A percentile compares a stretch with the other conserved stretches of the same genome.
phyloP scores from a whole-genome alignment of 1,284 basidiomycete species.

The Ceratobasidium sp. region DNA sequence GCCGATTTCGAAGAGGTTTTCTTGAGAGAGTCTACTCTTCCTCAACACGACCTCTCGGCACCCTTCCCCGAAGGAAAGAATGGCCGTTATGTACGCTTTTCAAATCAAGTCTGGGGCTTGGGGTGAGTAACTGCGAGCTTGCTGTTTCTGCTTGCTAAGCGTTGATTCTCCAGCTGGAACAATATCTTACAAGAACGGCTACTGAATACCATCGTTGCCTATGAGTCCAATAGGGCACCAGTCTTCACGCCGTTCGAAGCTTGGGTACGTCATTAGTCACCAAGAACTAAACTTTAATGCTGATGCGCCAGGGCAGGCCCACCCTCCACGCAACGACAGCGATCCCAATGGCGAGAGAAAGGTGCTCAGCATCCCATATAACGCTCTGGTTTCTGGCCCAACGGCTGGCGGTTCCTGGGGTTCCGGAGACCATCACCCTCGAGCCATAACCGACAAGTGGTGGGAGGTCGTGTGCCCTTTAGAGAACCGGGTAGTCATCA shows the following conservation, averaged over 20 bases:
- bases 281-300: not conserved
- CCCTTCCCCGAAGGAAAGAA: slow-evolving; percentile 38
- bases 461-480: slow-evolving; percentile 54
- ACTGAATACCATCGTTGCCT: slow-evolving; percentile 44
- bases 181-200: slow-evolving; percentile 64
- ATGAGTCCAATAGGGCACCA: slow-evolving; percentile 41
- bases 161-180: slow-evolving; percentile 59
- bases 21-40: slow-evolving; percentile 37
- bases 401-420: slow-evolving; percentile 58
- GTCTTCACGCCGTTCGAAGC: slow-evolving; percentile 38
- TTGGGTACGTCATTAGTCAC: slow-evolving; percentile 9
- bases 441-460: slow-evolving; percentile 51
- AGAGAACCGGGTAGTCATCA: slow-evolving; percentile 45
- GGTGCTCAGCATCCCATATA: slow-evolving; percentile 42
- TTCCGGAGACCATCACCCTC: slow-evolving; percentile 48
- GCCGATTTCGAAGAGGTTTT: slow-evolving; percentile 30
- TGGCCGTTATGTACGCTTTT: slow-evolving; percentile 36
- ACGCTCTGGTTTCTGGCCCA: slow-evolving; percentile 62
- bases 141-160: not conserved
- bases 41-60: slow-evolving; percentile 39
- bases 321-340: slow-evolving; percentile 22
- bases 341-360: not conserved
- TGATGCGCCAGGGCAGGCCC: not conserved
- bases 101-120: slow-evolving; percentile 35
- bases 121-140: slow-evolving; percentile 30